phyloP scores from a whole-genome alignment of 768 basidiomycete genomes.

The Hortiboletus flavorubellus region DNA sequence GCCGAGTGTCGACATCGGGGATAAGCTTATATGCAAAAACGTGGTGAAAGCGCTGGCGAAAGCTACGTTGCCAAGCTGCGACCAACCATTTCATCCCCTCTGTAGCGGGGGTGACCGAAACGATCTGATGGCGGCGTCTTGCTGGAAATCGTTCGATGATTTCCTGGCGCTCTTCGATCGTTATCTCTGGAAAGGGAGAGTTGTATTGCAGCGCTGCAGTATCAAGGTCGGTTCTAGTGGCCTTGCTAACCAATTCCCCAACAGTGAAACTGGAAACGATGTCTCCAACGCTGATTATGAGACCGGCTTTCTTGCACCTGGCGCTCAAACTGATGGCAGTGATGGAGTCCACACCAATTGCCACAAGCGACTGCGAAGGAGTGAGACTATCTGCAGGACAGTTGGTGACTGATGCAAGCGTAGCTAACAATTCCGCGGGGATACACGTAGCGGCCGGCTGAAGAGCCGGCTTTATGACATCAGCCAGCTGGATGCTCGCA shows the following conservation, averaged over 20 bases:
- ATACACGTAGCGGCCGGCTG: neutral
- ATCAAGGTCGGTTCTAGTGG: neutral
- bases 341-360: constrained; percentile 49
- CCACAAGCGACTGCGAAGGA: constrained; percentile 34
- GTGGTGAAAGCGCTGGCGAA: constrained; percentile 41
- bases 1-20: constrained; percentile 25
- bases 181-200: neutral
- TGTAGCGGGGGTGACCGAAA: constrained; percentile 20
- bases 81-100: constrained; percentile 37
- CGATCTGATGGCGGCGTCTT: constrained; percentile 9
- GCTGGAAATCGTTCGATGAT: constrained; percentile 17
- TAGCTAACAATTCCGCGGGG: constrained; percentile 6
- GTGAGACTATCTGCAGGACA: constrained; percentile 30
- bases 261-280: constrained; percentile 41
- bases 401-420: constrained; percentile 20
- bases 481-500: neutral
- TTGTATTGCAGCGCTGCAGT: neutral
- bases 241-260: constrained; percentile 22
- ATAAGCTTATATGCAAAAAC: constrained; percentile 41
- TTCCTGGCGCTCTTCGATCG: constrained; percentile 11
- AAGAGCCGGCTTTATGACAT: neutral
- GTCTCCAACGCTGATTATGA: constrained; percentile 35
- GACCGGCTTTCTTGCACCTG: constrained; percentile 37
- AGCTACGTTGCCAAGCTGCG: constrained; percentile 43
- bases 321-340: constrained; percentile 44